Percentiles rank a stretch among this genome's conserved stretches.
Evolutionary conservation across 1,284 basidiomycete species (phyloP).

Genomic region (Ceratobasidium sp.): DNA sequence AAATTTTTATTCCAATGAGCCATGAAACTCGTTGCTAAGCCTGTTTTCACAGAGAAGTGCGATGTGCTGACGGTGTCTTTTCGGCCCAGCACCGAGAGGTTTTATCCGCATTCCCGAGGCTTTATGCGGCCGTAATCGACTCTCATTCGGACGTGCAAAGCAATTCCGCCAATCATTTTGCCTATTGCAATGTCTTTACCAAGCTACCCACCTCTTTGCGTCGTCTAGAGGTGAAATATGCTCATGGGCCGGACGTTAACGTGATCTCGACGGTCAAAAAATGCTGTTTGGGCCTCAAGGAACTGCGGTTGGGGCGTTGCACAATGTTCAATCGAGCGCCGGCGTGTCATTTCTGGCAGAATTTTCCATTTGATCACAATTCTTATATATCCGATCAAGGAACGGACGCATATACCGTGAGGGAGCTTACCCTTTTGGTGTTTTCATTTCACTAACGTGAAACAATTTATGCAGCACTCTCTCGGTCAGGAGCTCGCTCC

Average conservation of each 20-base stretch:
- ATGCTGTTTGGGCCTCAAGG: constrained; percentile 19
- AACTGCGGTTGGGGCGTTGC: constrained; percentile 25
- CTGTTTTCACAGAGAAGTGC: constrained; percentile 1
- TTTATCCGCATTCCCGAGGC: neutral
- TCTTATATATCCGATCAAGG: constrained; percentile 16
- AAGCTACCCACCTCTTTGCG: neutral
- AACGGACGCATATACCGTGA: constrained; percentile 25
- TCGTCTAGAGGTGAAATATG: constrained; percentile 13
- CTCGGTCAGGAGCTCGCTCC: constrained; percentile 23
- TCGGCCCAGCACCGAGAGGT: neutral
- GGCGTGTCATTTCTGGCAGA: constrained; percentile 23
- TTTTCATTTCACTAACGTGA: neutral
- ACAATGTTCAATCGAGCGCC: constrained; percentile 33
- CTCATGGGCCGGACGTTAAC: constrained; percentile 24
- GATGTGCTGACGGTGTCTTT: neutral
- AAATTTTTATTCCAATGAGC: neutral
- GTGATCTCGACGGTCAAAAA: constrained; percentile 17
- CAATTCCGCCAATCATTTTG: neutral
- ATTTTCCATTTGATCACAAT: constrained; percentile 31
- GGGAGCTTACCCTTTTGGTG: neutral
- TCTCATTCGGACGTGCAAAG: constrained; percentile 4
- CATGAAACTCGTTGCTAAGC: neutral
- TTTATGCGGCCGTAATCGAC: neutral
- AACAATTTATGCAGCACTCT: constrained; percentile 2
- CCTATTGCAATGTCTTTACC: constrained; percentile 6